phyloP scores from a whole-genome alignment of 2,329 filamentous ascomycete species.

The Pyrenophora graminea region DNA sequence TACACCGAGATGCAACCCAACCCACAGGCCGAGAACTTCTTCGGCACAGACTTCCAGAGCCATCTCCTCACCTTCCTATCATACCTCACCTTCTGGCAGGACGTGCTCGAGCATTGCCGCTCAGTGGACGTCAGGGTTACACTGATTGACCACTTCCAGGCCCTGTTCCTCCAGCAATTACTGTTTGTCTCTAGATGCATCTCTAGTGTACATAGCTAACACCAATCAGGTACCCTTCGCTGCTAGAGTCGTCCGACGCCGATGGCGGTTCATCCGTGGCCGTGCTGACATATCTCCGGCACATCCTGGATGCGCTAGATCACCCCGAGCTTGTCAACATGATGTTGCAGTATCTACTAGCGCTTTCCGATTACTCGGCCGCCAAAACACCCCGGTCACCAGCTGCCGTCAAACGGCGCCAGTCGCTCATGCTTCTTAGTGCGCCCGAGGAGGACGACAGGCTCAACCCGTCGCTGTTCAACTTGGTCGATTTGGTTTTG shows the following conservation, averaged over 20 bases:
- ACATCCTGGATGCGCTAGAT: conserved; percentile 87
- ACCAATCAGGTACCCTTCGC: conserved; percentile 76
- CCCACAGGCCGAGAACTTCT: conserved; percentile 69
- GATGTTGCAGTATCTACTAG: conserved; percentile 89
- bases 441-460: conserved; percentile 75
- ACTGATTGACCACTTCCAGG: conserved; percentile 92
- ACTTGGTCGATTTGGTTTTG: conserved; percentile 85
- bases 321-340: conserved; percentile 94
- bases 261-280: conserved; percentile 96
- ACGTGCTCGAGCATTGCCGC: conserved; percentile 92
- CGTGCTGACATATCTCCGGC: conserved; percentile 88
- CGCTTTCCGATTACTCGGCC: conserved; percentile 65
- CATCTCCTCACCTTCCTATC: conserved; percentile 93
- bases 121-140: conserved; percentile 92
- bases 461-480: conserved; percentile 86
- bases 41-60: conserved; percentile 75
- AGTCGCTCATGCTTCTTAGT: conserved; percentile 84
- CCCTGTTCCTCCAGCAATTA: conserved; percentile 92
- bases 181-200: conserved; percentile 60
- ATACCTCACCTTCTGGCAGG: conserved; percentile 96
- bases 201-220: conserved; percentile 15
- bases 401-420: conserved; percentile 76
- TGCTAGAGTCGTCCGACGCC: conserved; percentile 94
- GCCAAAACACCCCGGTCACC: conserved; percentile 49
- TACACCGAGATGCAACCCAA: conserved; percentile 74